These are phyloP conservation scores for Wallacemonas rigidus DNA, from an alignment of 208 protist species.

Conservation along the genomic window DNA sequence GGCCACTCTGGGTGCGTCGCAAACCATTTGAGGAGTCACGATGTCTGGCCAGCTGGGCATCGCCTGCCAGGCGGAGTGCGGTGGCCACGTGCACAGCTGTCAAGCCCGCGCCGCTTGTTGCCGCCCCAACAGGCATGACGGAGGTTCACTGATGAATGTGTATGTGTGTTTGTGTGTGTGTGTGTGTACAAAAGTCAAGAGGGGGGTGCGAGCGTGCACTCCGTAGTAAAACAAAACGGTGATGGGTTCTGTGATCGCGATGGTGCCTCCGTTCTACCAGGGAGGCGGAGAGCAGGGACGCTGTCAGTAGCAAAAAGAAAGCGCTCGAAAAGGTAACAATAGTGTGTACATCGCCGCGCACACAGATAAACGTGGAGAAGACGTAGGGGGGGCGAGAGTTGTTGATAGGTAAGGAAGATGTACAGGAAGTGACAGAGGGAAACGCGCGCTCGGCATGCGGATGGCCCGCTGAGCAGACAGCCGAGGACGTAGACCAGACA, in stretches of 20 bases:
- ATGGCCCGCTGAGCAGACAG: too few relatives aligned
- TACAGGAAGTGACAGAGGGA: too few relatives aligned
- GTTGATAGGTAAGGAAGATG: too few relatives aligned
- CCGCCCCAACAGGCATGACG: slow-evolving; percentile 27
- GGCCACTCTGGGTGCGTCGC: slow-evolving; percentile 19
- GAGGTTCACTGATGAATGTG: not conserved
- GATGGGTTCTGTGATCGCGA: too few relatives aligned
- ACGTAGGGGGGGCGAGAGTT: too few relatives aligned
- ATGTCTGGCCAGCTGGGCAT: slow-evolving; percentile 26
- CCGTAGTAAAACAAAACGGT: too few relatives aligned
- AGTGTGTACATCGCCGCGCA: too few relatives aligned
- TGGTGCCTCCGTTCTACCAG: too few relatives aligned
- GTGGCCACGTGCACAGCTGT: slow-evolving; percentile 64
- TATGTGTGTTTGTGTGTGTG: slow-evolving; percentile 1
- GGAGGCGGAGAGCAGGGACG: not conserved
- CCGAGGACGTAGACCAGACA: too few relatives aligned
- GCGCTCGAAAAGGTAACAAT: too few relatives aligned
- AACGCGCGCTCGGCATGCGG: too few relatives aligned
- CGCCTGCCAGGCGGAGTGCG: slow-evolving; percentile 38
- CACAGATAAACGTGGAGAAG: too few relatives aligned
- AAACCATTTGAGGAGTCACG: slow-evolving; percentile 5
- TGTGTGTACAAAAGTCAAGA: not conserved
- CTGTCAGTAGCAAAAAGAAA: not conserved
- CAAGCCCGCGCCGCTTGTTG: slow-evolving; percentile 75
- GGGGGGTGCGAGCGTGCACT: not conserved